These are phyloP conservation scores for Picea glauca DNA, from an alignment of 75 land plant genomes.

Conservation along the genomic window DNA sequence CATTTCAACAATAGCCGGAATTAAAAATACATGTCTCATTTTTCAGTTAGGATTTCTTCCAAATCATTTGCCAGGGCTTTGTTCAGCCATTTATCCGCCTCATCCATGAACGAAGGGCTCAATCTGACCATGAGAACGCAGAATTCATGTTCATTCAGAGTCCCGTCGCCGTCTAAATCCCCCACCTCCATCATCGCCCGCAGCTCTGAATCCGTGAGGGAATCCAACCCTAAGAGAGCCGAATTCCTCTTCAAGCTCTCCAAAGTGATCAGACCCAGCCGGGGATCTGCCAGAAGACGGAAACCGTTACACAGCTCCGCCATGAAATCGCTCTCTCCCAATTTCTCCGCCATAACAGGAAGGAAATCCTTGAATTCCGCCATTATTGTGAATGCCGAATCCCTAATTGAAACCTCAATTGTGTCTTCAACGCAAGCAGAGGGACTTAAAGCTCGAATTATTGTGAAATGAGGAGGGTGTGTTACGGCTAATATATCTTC, in stretches of 20 bases:
- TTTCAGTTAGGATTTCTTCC: background rate
- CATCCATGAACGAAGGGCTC: constrained; percentile 51
- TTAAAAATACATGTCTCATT: no score
- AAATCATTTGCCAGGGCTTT: background rate
- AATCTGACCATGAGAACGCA: constrained; percentile 56
- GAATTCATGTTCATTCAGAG: constrained; percentile 49
- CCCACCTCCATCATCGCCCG: constrained; percentile 58
- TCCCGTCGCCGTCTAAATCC: constrained; percentile 56
- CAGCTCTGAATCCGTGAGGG: constrained; percentile 45
- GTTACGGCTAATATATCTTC: no score
- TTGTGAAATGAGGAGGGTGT: no score
- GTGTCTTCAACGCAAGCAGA: no score
- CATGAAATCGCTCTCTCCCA: background rate
- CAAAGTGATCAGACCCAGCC: constrained; percentile 45
- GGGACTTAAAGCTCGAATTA: no score
- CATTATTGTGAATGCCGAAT: background rate
- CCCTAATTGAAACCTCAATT: background rate
- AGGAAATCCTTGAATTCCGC: constrained; percentile 51
- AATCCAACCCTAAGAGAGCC: constrained; percentile 37
- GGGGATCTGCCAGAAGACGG: constrained; percentile 38
- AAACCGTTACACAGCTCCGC: constrained; percentile 54
- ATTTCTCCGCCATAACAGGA: constrained; percentile 57
- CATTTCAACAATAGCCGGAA: no score
- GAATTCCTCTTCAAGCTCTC: constrained; percentile 63
- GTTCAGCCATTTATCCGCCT: constrained; percentile 18